A percentile compares a stretch with the other conserved stretches of the same genome.
phyloP scores from a whole-genome alignment of 306 rosid species.

The Pyrus betulifolia region DNA sequence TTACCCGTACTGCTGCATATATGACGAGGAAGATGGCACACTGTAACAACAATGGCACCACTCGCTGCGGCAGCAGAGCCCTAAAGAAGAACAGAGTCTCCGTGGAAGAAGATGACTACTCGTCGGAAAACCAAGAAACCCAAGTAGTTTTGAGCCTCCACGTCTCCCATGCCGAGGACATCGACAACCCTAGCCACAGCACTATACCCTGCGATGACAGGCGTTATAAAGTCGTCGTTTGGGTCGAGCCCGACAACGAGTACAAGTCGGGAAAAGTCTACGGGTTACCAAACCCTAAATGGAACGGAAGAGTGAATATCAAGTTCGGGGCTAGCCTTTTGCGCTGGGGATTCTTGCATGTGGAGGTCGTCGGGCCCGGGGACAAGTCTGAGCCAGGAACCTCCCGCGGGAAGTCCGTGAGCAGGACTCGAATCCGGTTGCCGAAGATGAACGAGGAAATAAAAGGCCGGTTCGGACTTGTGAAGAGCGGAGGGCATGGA shows the following conservation, averaged over 20 bases:
- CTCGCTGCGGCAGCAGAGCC: no score
- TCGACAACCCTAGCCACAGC: neutral
- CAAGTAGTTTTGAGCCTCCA: neutral
- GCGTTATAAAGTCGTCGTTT: neutral
- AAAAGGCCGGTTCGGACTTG: neutral
- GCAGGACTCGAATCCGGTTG: neutral
- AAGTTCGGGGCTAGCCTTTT: neutral
- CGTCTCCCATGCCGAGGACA: neutral
- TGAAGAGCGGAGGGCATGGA: neutral
- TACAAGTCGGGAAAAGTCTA: neutral
- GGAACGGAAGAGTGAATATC: neutral
- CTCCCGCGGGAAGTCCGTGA: neutral
- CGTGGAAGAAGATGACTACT: neutral
- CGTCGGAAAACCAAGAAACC: neutral
- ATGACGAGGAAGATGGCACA: neutral
- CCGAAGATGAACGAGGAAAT: neutral
- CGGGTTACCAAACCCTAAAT: neutral
- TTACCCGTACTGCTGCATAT: no score
- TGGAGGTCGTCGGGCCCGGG: neutral
- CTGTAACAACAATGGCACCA: no score
- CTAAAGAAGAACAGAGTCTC: no score
- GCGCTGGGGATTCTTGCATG: neutral
- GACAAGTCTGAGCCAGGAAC: neutral
- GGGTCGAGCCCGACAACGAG: neutral
- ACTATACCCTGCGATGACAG: neutral